Percentiles rank a stretch among this genome's conserved stretches.
These are phyloP conservation scores for Pythium angustatum DNA, from an alignment of 352 stramenopile species.

Conservation along the genomic window DNA sequence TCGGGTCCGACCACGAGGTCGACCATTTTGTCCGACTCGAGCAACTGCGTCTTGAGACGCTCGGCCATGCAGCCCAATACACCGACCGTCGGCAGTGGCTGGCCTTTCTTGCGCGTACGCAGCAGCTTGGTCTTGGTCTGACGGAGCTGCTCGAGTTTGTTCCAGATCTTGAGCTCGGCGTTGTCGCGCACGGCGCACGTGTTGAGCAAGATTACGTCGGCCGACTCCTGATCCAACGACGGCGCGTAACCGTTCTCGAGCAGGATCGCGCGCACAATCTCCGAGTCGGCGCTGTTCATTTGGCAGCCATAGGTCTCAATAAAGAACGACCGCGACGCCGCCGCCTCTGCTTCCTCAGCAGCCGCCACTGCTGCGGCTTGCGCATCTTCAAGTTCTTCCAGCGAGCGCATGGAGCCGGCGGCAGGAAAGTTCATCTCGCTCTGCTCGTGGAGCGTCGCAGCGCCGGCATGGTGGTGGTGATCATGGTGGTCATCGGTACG, in stretches of 20 bases:
- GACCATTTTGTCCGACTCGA: constrained; percentile 94
- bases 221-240: constrained; percentile 60
- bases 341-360: background rate
- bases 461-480: constrained; percentile 32
- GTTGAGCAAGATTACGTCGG: constrained; percentile 97
- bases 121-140: constrained; percentile 75
- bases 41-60: constrained; percentile 95
- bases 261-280: constrained; percentile 97
- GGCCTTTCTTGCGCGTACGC: constrained; percentile 53
- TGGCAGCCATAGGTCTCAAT: constrained; percentile 98
- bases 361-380: constrained; percentile 4
- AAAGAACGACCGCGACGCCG: constrained; percentile 55
- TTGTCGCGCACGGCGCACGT: constrained; percentile 99
- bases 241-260: constrained; percentile 69
- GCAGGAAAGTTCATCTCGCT: constrained; percentile 84
- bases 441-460: constrained; percentile 33
- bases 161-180: constrained; percentile 95
- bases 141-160: constrained; percentile 76
- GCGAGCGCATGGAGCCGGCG: constrained; percentile 38
- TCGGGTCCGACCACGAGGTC: constrained; percentile 98
- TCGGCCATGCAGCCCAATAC: constrained; percentile 99
- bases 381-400: constrained; percentile 56
- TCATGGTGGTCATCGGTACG: constrained; percentile 24
- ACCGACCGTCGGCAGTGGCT: constrained; percentile 85
- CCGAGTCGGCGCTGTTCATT: constrained; percentile 99